Conservation (phyloP, 306 rosid genomes). For the Alnus glutinosa region DNA sequence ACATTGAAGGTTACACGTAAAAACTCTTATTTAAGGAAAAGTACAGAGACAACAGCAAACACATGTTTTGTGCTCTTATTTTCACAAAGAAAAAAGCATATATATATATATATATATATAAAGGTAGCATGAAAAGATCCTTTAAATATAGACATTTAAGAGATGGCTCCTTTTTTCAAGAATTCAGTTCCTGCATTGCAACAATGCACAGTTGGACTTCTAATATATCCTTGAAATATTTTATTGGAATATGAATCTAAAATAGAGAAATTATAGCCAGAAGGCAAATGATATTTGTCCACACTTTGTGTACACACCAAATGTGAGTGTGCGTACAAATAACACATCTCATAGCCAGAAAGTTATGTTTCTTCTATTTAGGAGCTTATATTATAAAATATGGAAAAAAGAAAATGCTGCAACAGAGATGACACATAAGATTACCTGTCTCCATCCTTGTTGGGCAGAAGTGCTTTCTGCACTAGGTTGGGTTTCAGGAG, state of each 20-base stretch:
- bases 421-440: conserved; percentile 18
- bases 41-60: background rate
- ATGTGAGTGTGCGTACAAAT: no score
- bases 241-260: background rate
- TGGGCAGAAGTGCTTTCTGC: conserved; percentile 98
- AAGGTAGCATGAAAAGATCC: background rate
- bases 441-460: conserved; percentile 99
- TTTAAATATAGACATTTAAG: background rate
- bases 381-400: background rate
- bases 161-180: background rate
- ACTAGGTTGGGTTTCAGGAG: conserved; percentile 90
- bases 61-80: background rate
- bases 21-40: background rate
- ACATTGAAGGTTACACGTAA: background rate
- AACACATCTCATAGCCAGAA: background rate
- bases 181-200: background rate
- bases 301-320: no score
- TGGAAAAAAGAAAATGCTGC: conserved; percentile 11
- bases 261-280: background rate
- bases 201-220: background rate
- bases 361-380: background rate
- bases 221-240: background rate
- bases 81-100: background rate
- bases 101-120: background rate
- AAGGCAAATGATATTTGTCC: background rate